Percentiles rank a stretch among this genome's conserved stretches.
Conservation (phyloP, 2,329 filamentous ascomycete species). For the Escovopsis sp. region DNA sequence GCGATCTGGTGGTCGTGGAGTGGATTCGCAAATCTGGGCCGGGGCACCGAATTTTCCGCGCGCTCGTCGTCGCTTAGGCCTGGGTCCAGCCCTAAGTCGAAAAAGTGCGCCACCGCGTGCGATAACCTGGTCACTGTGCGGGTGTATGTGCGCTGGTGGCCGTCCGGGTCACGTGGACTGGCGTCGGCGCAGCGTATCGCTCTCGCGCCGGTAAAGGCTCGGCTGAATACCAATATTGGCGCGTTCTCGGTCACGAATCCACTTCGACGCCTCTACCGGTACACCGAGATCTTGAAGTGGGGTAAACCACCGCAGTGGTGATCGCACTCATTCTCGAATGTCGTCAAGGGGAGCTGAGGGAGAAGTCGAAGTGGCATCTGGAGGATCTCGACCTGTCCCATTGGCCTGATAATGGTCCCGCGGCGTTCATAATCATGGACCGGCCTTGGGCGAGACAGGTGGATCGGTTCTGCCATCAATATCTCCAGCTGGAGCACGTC, state of each 20-base stretch:
- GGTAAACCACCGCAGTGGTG: too few species aligned
- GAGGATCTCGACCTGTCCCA: not conserved
- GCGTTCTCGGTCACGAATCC: too few species aligned
- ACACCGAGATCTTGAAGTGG: not conserved
- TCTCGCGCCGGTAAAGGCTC: too few species aligned
- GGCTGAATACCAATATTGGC: too few species aligned
- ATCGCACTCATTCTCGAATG: too few species aligned
- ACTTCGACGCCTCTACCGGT: not conserved
- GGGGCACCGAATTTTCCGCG: constrained; percentile 22
- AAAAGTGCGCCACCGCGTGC: not conserved
- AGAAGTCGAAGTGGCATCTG: not conserved
- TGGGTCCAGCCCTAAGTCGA: constrained; percentile 32
- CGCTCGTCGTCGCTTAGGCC: constrained; percentile 23
- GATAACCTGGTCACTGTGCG: not conserved
- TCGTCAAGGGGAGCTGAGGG: not conserved
- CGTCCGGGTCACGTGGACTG: too few species aligned
- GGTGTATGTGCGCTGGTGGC: too few species aligned
- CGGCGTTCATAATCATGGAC: constrained; percentile 1
- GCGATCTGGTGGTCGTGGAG: constrained; percentile 8
- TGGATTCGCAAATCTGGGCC: constrained; percentile 15
- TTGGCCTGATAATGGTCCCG: not conserved
- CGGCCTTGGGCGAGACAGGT: constrained; percentile 12
- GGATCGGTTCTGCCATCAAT: constrained; percentile 54
- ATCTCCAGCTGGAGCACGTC: constrained; percentile 56
- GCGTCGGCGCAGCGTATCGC: too few species aligned